Base-by-base conservation (phyloP, 768 basidiomycete genomes). In the Leucogyrophana mollusca region DNA sequence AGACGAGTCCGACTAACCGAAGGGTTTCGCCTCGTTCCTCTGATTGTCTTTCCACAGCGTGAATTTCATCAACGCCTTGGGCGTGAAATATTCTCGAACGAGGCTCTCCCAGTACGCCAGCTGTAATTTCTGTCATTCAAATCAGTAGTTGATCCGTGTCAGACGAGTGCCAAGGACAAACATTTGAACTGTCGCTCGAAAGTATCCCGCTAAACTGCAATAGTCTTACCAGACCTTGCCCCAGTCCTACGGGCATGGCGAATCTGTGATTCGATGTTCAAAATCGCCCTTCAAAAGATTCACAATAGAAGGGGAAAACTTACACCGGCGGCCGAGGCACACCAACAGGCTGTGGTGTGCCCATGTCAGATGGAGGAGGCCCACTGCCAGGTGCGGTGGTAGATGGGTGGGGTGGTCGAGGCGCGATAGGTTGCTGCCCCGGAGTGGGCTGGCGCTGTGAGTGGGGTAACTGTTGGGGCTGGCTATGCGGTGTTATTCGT, bases 31-130 rank as follows among this genome's bases (percentile, higher is more conserved):
- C 58, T 91, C 90, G 20, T 73, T 77, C 55, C 73, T 77, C 58
- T 82, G 79, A 56, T 87, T 90, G 62, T 90, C 89, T 60, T 88
- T 88, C 90, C 90, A 91, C n/a, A 92, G 67, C 3, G 87, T 90
- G 54, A 92, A 74, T 61, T 82, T 87, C 80, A 91, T 80, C 37
- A 78, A 65, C 17, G 87, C 85, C 48, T 79, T 79, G 2, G 80
- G 75, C 8, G 80, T 79, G 57, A 91, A 92, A 53, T 83, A 90
- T 22, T 84, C 80, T 40, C 73, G 72, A 49, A 90, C 77, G 30
- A 89, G 56, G 3, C 70, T 68, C 9, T 72, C 70, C 90, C 90
- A 92, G 70, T 77, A 86, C 11, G 76, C 71, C 37, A 87, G 67
- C 55, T 79, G 74, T 40, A 80, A 60, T 75, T 87, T 86, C 76